Percentiles rank a stretch among this genome's conserved stretches.
phyloP scores from a whole-genome alignment of 2,329 filamentous ascomycete species.

The Botrytis sinoallii region DNA sequence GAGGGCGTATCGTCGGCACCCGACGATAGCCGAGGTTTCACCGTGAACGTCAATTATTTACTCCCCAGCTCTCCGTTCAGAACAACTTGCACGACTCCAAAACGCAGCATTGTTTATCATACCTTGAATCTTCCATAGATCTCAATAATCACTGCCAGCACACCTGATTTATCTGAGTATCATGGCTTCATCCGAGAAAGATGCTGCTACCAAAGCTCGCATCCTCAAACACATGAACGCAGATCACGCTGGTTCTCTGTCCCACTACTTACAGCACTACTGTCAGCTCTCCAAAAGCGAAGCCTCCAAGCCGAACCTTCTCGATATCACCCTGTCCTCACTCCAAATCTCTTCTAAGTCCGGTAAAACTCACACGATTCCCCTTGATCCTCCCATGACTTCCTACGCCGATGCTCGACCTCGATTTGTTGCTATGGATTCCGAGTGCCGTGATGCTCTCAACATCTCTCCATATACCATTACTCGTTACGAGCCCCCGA shows the following conservation, averaged over 20 bases:
- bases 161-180: background rate
- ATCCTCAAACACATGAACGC: constrained; percentile 84
- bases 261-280: constrained; percentile 75
- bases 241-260: constrained; percentile 72
- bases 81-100: background rate
- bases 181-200: constrained; percentile 32
- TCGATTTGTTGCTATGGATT: constrained; percentile 71
- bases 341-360: constrained; percentile 58
- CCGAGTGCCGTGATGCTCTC: constrained; percentile 56
- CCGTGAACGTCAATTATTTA: background rate
- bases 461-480: constrained; percentile 49
- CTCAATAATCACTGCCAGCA: background rate
- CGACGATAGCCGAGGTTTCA: background rate
- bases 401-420: constrained; percentile 64
- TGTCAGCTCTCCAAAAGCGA: constrained; percentile 53
- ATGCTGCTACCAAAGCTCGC: constrained; percentile 52
- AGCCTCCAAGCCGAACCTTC: constrained; percentile 57
- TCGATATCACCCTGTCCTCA: constrained; percentile 60
- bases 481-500: constrained; percentile 40
- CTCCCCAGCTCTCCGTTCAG: background rate
- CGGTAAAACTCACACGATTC: constrained; percentile 50
- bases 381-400: constrained; percentile 68
- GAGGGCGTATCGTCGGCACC: background rate
- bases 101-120: background rate
- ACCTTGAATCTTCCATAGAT: background rate